Percentiles rank a stretch among this genome's conserved stretches.
Conservation (phyloP, 148 eudicot species). For the Bassia scoparia region DNA sequence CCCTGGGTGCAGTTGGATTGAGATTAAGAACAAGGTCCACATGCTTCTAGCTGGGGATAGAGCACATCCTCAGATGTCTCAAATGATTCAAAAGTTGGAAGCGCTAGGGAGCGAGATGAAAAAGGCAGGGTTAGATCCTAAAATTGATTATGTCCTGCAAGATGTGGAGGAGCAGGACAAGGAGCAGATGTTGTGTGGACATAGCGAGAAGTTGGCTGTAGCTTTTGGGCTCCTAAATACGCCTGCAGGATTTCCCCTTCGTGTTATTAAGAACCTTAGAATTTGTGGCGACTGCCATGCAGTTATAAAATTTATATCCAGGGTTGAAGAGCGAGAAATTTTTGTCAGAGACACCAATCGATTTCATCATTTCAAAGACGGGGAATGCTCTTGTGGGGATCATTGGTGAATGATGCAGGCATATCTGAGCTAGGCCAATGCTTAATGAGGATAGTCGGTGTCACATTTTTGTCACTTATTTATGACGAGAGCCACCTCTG, state of each 20-base stretch:
- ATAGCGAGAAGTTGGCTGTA: conserved; percentile 75
- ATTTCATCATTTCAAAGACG: conserved; percentile 80
- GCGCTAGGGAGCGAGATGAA: conserved; percentile 50
- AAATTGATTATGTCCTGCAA: conserved; percentile 58
- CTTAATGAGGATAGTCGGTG: background rate
- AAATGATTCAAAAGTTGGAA: conserved; percentile 45
- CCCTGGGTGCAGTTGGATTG: conserved; percentile 84
- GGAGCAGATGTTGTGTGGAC: conserved; percentile 73
- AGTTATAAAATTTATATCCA: conserved; percentile 59
- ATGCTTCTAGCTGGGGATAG: conserved; percentile 65
- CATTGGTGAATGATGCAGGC: conserved; percentile 49
- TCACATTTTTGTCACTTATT: background rate
- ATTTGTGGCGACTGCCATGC: conserved; percentile 78
- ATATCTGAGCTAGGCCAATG: background rate
- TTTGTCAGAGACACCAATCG: conserved; percentile 76
- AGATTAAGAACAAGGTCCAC: conserved; percentile 63
- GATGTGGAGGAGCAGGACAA: conserved; percentile 84
- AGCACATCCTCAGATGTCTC: conserved; percentile 52
- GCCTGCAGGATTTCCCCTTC: conserved; percentile 52
- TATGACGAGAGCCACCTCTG: no score
- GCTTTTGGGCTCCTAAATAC: conserved; percentile 58
- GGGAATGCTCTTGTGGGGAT: conserved; percentile 84
- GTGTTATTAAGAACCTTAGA: conserved; percentile 70
- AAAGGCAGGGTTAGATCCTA: conserved; percentile 43
- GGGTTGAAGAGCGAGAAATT: conserved; percentile 60